These are phyloP conservation scores for Lactarius hatsudake DNA, from an alignment of 768 basidiomycete species.

Conservation along the genomic window DNA sequence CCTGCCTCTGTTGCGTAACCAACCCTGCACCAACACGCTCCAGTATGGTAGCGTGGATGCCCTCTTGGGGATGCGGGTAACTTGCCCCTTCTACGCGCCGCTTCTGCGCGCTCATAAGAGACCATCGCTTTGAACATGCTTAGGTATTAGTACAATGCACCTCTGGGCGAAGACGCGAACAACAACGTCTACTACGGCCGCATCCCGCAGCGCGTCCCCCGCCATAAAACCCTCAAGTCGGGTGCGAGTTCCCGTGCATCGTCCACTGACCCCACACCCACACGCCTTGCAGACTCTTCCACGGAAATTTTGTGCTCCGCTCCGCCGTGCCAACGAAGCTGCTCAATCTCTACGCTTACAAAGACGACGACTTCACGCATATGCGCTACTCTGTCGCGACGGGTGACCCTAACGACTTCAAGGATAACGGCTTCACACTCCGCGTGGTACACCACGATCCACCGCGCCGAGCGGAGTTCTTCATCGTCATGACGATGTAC, in stretches of 20 bases:
- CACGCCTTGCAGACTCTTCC: conserved; percentile 56
- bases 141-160: conserved; percentile 44
- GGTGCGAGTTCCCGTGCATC: conserved; percentile 47
- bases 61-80: conserved; percentile 51
- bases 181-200: conserved; percentile 81
- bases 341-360: conserved; percentile 73
- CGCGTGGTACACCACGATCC: too few species aligned
- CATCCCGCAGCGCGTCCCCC: conserved; percentile 78
- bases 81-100: conserved; percentile 54
- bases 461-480: too few species aligned
- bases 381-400: conserved; percentile 97
- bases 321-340: conserved; percentile 86
- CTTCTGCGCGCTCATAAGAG: conserved; percentile 24
- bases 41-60: conserved; percentile 34
- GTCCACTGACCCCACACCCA: background rate
- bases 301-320: conserved; percentile 92
- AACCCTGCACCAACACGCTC: too few species aligned
- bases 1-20: conserved; percentile 22
- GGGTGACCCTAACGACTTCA: conserved; percentile 31
- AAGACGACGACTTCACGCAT: conserved; percentile 87
- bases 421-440: too few species aligned
- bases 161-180: conserved; percentile 37
- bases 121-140: conserved; percentile 37
- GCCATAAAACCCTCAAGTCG: conserved; percentile 93
- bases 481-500: too few species aligned